phyloP scores from a whole-genome alignment of 2,329 filamentous ascomycete species.

The Stenocarpella maydis region DNA sequence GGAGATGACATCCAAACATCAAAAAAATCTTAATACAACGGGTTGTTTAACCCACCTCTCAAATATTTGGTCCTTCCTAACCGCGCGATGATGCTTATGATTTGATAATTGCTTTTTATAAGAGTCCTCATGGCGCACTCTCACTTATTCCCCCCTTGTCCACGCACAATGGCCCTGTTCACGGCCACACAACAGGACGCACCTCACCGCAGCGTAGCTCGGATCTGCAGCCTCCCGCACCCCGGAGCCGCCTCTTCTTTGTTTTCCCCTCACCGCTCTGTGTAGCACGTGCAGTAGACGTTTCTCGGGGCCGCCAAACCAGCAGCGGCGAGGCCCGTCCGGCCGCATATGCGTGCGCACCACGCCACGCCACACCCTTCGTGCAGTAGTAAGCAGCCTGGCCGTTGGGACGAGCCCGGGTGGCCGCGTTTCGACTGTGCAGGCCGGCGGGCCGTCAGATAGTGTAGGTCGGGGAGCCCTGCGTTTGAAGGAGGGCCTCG shows the following conservation, averaged over 20 bases:
- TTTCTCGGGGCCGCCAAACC: neutral
- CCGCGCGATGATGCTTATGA: neutral
- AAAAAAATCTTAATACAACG: slow-evolving; percentile 12
- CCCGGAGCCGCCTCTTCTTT: neutral
- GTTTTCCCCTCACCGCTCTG: neutral
- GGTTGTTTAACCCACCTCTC: neutral
- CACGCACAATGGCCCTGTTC: neutral
- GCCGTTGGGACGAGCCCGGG: neutral
- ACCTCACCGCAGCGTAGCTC: neutral
- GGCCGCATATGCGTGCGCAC: neutral
- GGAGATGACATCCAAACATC: neutral
- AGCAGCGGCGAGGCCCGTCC: neutral
- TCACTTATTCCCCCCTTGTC: neutral
- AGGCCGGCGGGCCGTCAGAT: neutral
- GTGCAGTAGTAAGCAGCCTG: neutral
- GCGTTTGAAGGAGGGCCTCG: slow-evolving; percentile 6
- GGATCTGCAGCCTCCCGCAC: slow-evolving; percentile 8
- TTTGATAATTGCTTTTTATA: neutral
- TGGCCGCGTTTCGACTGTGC: neutral
- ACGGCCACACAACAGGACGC: neutral
- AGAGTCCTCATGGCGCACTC: neutral
- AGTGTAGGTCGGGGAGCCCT: neutral
- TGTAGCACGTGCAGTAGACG: no score
- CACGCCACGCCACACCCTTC: neutral
- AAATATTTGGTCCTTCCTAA: neutral